Conservation (phyloP, 257 asterid species). For the Przewalskia tangutica region DNA sequence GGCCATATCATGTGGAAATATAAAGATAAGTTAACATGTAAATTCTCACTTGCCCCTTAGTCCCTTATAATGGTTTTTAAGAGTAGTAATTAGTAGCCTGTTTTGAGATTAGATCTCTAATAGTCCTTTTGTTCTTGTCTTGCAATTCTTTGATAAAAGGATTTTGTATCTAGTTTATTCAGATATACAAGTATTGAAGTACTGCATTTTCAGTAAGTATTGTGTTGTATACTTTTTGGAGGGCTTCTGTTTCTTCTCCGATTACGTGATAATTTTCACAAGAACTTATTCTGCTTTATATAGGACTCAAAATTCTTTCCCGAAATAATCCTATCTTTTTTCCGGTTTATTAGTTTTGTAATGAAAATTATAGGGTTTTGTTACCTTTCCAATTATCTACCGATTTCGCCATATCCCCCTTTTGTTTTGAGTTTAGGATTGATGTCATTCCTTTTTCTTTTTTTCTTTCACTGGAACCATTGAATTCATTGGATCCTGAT, state of each 20-base stretch:
- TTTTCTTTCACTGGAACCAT: background rate
- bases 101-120: slow-evolving; percentile 22
- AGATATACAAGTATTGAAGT: background rate
- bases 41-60: slow-evolving; percentile 17
- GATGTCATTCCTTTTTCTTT: background rate
- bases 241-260: background rate
- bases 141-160: background rate
- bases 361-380: background rate
- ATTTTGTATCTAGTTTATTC: background rate
- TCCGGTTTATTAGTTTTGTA: background rate
- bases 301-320: background rate
- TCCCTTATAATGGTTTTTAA: slow-evolving; percentile 17
- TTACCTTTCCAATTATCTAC: background rate
- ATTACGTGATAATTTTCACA: background rate
- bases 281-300: background rate
- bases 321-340: background rate
- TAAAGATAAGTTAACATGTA: slow-evolving; percentile 12
- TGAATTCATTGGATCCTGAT: background rate
- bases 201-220: background rate
- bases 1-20: slow-evolving; percentile 21
- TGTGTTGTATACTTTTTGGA: background rate
- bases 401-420: background rate
- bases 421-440: background rate
- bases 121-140: slow-evolving; percentile 5
- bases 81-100: slow-evolving; percentile 16